phyloP scores from a whole-genome alignment of 73 alveolate species.

The Breviolum minutum region DNA sequence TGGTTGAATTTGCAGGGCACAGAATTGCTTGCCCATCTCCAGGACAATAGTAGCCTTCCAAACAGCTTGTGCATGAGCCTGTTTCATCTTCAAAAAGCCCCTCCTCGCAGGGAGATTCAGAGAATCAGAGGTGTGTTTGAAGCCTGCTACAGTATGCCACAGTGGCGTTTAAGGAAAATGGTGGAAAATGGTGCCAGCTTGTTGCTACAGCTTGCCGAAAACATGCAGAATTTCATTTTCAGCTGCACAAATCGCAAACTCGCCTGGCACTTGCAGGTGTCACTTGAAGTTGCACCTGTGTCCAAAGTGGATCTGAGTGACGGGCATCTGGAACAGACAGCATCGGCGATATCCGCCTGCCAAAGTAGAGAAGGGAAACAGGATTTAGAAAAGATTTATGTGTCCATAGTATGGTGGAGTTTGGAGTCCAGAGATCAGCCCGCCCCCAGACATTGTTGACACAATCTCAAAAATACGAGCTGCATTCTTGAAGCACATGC shows the following conservation, averaged over 20 bases:
- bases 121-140: neutral
- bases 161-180: neutral
- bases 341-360: conserved; percentile 51
- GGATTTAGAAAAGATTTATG: too few species aligned
- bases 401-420: too few species aligned
- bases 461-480: too few species aligned
- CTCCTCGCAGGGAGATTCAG: neutral
- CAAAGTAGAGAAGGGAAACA: neutral
- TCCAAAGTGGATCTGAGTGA: neutral
- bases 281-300: neutral
- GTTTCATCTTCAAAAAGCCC: neutral
- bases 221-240: too few species aligned
- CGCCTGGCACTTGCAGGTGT: conserved; percentile 55
- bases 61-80: conserved; percentile 18
- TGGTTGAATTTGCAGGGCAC: conserved; percentile 47
- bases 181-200: neutral
- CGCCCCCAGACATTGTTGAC: too few species aligned
- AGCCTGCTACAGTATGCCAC: neutral
- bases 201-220: neutral
- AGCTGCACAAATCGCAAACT: neutral
- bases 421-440: too few species aligned
- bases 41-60: conserved; percentile 37
- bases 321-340: conserved; percentile 31
- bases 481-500: neutral
- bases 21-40: conserved; percentile 24